Evolutionary conservation across 305 asterid species (phyloP).

Genomic region (Galium porrigens): DNA sequence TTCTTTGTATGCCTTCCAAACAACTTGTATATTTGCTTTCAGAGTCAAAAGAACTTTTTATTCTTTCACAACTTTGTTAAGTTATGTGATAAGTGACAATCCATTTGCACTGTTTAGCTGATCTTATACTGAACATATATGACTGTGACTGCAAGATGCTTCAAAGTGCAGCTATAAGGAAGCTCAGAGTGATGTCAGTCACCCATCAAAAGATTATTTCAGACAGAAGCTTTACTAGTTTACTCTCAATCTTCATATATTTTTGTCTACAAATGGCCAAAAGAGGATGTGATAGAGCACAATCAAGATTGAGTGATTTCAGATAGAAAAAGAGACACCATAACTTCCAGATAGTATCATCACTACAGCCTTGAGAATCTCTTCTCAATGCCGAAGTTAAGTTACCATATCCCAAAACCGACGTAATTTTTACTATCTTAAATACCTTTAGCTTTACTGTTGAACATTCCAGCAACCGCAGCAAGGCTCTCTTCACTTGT

Average conservation of each 20-base stretch:
- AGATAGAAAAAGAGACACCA: background rate
- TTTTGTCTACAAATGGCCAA: background rate
- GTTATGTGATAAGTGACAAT: background rate
- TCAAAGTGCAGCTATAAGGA: background rate
- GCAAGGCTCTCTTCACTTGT: constrained; percentile 95
- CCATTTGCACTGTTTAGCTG: background rate
- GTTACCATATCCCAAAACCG: background rate
- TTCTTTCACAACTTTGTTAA: background rate
- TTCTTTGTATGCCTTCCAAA: background rate
- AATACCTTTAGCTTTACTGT: constrained; percentile 93
- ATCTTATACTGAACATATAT: background rate
- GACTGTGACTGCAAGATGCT: background rate
- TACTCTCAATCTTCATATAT: background rate
- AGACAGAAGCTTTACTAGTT: background rate
- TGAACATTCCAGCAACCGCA: constrained; percentile 99
- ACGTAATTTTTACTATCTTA: background rate
- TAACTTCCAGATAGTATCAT: background rate
- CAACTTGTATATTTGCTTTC: background rate
- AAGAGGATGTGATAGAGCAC: background rate
- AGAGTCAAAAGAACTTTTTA: background rate
- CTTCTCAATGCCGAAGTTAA: background rate
- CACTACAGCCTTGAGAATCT: background rate
- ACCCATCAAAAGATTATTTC: background rate
- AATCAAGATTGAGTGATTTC: constrained; percentile 6
- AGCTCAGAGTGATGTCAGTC: background rate